Percentiles rank a stretch among this genome's conserved stretches.
Conservation (phyloP, 805 yeast genomes). For the Saccharomycopsis babjevae region DNA sequence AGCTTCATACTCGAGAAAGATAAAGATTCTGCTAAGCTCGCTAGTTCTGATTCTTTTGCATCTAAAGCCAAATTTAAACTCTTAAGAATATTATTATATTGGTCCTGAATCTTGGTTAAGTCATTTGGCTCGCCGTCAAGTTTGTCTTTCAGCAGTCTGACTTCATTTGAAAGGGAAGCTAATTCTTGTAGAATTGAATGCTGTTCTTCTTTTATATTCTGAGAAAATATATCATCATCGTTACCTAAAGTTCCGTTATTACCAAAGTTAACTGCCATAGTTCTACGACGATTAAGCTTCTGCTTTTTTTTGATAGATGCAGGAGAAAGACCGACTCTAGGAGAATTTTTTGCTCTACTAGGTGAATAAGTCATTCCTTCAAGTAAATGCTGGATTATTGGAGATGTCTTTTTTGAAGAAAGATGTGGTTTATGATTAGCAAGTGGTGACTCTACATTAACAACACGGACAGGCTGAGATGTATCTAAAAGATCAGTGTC, state of each 20-base stretch:
- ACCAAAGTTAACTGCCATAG: not conserved
- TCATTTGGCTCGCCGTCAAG: constrained; percentile 10
- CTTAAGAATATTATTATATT: constrained; percentile 15
- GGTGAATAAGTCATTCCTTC: not conserved
- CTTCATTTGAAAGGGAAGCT: constrained; percentile 8
- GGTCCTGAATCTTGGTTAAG: constrained; percentile 20
- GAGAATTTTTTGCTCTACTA: not conserved
- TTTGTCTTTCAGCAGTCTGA: not conserved
- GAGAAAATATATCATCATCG: not conserved
- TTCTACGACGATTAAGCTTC: not conserved
- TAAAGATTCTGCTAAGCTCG: constrained; percentile 7
- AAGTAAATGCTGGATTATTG: not conserved
- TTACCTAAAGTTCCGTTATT: not conserved
- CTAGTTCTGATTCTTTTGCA: constrained; percentile 13
- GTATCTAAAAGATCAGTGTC: constrained; percentile 19
- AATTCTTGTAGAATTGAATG: constrained; percentile 10
- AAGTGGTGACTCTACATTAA: constrained; percentile 13
- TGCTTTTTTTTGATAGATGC: not conserved
- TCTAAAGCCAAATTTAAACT: constrained; percentile 14
- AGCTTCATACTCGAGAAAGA: constrained; percentile 5
- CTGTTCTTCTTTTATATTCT: not conserved
- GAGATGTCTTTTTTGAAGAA: not conserved
- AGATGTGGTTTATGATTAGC: constrained; percentile 1
- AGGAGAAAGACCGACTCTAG: not conserved
- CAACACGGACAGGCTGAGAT: constrained; percentile 13